Conservation (phyloP, 2,329 filamentous ascomycete species). For the Aspergillus costaricaensis region DNA sequence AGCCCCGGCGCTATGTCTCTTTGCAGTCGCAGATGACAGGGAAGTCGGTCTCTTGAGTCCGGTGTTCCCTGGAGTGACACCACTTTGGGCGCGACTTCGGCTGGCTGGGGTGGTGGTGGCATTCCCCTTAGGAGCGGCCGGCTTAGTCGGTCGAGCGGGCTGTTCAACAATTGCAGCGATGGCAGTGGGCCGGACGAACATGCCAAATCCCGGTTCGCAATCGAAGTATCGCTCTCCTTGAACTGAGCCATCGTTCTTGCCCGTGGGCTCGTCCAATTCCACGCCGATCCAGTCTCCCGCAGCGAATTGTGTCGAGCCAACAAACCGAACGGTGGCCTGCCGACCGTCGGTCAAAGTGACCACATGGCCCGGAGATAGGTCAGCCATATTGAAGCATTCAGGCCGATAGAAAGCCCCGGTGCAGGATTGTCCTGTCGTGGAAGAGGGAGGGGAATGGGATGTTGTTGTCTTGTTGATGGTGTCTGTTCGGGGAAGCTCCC, state of each 20-base stretch:
- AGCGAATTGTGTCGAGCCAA: conserved; percentile 78
- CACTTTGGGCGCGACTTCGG: conserved; percentile 46
- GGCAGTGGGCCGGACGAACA: conserved; percentile 80
- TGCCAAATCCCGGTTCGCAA: conserved; percentile 69
- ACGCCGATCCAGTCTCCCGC: conserved; percentile 85
- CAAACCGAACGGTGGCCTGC: conserved; percentile 75
- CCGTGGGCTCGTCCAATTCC: conserved; percentile 76
- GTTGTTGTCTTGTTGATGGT: conserved; percentile 21
- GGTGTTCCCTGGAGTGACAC: conserved; percentile 34
- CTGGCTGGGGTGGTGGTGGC: conserved; percentile 26
- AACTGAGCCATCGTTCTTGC: conserved; percentile 94
- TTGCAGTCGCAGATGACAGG: conserved; percentile 57
- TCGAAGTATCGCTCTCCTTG: conserved; percentile 87
- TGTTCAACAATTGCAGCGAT: conserved; percentile 57
- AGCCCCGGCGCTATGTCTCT: conserved; percentile 69
- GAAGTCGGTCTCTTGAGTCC: conserved; percentile 48
- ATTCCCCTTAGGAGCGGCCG: conserved; percentile 32
- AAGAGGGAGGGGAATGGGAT: conserved; percentile 12
- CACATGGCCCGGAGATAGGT: conserved; percentile 63
- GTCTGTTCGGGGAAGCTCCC: conserved; percentile 15
- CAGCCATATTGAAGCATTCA: conserved; percentile 33
- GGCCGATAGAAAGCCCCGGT: conserved; percentile 15
- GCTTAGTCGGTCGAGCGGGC: conserved; percentile 40
- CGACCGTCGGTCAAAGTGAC: conserved; percentile 79
- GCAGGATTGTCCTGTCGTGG: conserved; percentile 11